Base-by-base conservation (phyloP, 2,329 filamentous ascomycete genomes). In the Claviceps spartinae region DNA sequence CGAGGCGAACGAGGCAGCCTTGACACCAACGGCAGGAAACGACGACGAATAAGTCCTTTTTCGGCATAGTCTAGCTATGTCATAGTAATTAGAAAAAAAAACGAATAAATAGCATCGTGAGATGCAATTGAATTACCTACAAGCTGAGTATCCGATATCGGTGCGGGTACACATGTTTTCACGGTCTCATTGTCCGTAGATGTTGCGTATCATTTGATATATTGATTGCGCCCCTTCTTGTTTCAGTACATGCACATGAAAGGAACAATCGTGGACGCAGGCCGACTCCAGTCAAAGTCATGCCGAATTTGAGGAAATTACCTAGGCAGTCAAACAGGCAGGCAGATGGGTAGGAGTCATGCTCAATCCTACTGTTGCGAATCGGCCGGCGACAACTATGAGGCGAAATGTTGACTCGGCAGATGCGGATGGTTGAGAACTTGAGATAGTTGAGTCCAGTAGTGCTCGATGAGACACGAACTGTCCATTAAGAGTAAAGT, bases 1-100 rank as follows among this genome's bases (percentile, higher is more conserved):
- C 2, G 53, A 54, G 38, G 49, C 41, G 18, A 36, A 49, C 30
- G 60, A 61, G 40, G 58, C 60, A 38, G 60, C 62, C 45, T 60
- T 63, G 54, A 56, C 60, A 20, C 61, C 60, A 24, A 57, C 62
- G 46, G 64, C 59, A 47, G 63, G 61, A 24, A 62, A 60, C 53
- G 60, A 63, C 47, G 61, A 65, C 43, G 60, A 64, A 55, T 61
- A 38, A 54, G 30, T 18, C n/a, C 16, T 48, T 38, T n/a, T 13
- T 26, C 24, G 30, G 30, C 30, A 34, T 34, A 34, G 30, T 34
- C 9, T 34, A 34, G 9, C 8, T 34, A 34, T 34, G 30, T 34
- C 30, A 34, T 11, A 34, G 30, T 34, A 11, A 34, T 34, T 34
- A 34, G 1, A 3, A 11, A 11, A 34, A 34, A 26, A 34, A 34